phyloP scores from a whole-genome alignment of 495 filamentous ascomycete species.

The Penicillium goetzii region DNA sequence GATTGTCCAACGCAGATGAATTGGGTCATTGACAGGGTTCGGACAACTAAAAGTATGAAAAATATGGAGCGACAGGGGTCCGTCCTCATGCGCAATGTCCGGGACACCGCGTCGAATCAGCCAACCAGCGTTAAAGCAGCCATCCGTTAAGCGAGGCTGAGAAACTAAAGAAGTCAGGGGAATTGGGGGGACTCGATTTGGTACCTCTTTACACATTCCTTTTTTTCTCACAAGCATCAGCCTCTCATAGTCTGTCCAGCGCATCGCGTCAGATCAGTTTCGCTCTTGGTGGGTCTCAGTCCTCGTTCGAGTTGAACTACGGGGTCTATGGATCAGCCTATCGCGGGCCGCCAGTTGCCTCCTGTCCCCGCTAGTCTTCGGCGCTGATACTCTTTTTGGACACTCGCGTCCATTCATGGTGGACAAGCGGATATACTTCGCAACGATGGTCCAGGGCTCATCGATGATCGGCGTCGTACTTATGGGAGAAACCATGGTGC shows the following conservation, averaged over 20 bases:
- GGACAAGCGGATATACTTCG: conserved; percentile 12
- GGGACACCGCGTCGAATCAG: neutral
- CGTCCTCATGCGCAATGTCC: neutral
- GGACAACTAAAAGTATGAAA: conserved; percentile 1
- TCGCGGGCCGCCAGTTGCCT: conserved; percentile 13
- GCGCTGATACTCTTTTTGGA: conserved; percentile 29
- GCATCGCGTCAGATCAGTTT: conserved; percentile 20
- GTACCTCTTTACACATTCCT: neutral
- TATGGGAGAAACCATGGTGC: neutral
- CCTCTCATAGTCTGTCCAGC: conserved; percentile 16
- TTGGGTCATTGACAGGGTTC: neutral
- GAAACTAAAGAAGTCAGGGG: neutral
- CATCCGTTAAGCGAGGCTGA: conserved; percentile 12
- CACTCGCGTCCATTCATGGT: conserved; percentile 13
- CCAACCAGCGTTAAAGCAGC: neutral
- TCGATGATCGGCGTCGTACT: conserved; percentile 14
- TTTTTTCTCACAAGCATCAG: conserved; percentile 7
- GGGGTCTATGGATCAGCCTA: conserved; percentile 36
- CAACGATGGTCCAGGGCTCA: conserved; percentile 15
- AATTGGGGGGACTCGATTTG: conserved; percentile 5
- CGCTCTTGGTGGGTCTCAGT: conserved; percentile 26
- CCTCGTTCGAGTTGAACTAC: conserved; percentile 24
- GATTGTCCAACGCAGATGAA: neutral
- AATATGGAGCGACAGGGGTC: neutral
- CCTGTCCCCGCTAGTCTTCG: conserved; percentile 26